Evolutionary conservation across 495 filamentous ascomycete genomes (phyloP).

Genomic region (Jackrogersella minutella): DNA sequence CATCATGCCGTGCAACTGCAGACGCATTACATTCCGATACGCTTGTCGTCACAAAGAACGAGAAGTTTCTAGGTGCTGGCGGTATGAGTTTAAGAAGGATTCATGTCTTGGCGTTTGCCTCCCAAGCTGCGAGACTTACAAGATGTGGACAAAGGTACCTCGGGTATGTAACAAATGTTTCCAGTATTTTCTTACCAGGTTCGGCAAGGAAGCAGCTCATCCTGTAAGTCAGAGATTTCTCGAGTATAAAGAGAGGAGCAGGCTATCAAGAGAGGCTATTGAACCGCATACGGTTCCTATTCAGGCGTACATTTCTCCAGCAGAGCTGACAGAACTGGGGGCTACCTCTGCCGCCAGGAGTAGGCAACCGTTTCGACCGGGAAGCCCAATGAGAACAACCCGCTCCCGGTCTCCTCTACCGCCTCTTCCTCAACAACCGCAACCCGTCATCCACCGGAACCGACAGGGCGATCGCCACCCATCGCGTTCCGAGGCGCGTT

Average conservation of each 20-base stretch:
- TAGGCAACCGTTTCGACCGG: slow-evolving; percentile 6
- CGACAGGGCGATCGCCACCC: background rate
- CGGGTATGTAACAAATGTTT: slow-evolving; percentile 32
- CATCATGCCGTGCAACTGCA: slow-evolving; percentile 34
- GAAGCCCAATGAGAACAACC: slow-evolving; percentile 15
- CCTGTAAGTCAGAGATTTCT: slow-evolving; percentile 25
- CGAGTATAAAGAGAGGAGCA: slow-evolving; percentile 27
- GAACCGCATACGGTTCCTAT: slow-evolving; percentile 29
- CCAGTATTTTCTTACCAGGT: slow-evolving; percentile 19
- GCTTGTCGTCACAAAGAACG: slow-evolving; percentile 38
- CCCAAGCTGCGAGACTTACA: background rate
- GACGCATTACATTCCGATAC: slow-evolving; percentile 27
- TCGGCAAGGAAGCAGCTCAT: slow-evolving; percentile 24
- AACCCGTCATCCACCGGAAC: slow-evolving; percentile 10
- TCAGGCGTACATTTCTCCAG: slow-evolving; percentile 11
- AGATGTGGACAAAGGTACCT: background rate
- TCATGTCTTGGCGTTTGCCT: slow-evolving; percentile 7
- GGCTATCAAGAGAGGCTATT: slow-evolving; percentile 12
- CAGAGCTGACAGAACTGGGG: slow-evolving; percentile 4
- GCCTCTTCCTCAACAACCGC: background rate
- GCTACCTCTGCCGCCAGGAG: background rate
- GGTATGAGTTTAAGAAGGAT: slow-evolving; percentile 6
- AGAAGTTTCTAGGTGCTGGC: slow-evolving; percentile 24
- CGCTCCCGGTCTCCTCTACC: background rate
- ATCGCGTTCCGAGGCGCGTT: background rate